These are phyloP conservation scores for Colletotrichum noveboracense DNA, from an alignment of 2,329 filamentous ascomycete genomes.

Conservation along the genomic window DNA sequence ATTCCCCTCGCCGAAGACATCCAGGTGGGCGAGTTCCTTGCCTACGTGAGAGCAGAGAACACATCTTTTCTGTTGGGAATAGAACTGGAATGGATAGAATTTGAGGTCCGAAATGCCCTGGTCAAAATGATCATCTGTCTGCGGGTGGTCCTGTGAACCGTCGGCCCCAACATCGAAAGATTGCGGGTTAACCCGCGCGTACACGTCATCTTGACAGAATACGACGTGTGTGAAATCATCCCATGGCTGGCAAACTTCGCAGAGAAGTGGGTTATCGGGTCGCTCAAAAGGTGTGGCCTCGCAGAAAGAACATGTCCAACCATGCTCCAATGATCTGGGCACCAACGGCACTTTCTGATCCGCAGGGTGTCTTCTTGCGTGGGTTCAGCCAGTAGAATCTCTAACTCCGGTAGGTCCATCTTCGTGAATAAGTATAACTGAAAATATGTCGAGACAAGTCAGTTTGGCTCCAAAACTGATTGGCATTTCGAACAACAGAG, in stretches of 20 bases:
- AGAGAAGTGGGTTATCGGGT: background rate
- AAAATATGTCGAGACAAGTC: background rate
- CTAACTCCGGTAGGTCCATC: background rate
- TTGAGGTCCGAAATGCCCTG: background rate
- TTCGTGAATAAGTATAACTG: accelerated
- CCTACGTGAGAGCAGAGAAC: background rate
- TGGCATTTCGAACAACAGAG: background rate
- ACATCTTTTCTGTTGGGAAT: background rate
- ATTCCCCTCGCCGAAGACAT: background rate
- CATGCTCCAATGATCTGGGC: background rate
- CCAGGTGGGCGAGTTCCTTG: background rate
- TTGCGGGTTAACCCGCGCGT: accelerated
- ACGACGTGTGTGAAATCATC: background rate
- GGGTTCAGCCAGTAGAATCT: background rate
- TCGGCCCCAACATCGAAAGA: background rate
- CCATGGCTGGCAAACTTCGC: background rate
- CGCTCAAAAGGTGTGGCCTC: background rate
- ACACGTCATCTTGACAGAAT: background rate
- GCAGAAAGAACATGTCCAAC: background rate
- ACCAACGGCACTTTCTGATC: background rate
- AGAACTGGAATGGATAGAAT: background rate
- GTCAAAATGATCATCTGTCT: background rate
- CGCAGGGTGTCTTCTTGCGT: background rate
- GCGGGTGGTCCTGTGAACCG: background rate
- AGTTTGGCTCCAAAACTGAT: background rate